phyloP scores from a whole-genome alignment of 169 alveolate genomes.

The Cryptosporidium parvum region DNA sequence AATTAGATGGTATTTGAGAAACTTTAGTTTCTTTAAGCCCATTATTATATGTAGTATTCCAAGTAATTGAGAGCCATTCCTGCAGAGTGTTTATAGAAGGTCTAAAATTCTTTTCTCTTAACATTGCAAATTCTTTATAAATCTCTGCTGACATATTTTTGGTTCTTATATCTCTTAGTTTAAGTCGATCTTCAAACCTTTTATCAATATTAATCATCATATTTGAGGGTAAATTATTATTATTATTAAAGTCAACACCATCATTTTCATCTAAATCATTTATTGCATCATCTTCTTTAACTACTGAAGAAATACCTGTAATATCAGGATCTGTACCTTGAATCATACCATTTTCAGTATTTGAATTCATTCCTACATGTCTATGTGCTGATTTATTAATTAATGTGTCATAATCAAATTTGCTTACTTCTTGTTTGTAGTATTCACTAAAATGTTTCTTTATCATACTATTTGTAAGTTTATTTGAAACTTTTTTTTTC shows the following conservation, averaged over 20 bases:
- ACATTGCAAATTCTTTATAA: slow-evolving; percentile 68
- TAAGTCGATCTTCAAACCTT: slow-evolving; percentile 68
- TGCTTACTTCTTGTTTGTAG: slow-evolving; percentile 53
- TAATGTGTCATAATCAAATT: slow-evolving; percentile 44
- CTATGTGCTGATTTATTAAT: slow-evolving; percentile 45
- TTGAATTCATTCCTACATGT: slow-evolving; percentile 51
- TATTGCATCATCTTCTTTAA: slow-evolving; percentile 2
- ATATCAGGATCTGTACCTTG: slow-evolving; percentile 25
- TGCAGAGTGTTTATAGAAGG: slow-evolving; percentile 43
- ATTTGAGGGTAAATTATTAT: slow-evolving; percentile 16
- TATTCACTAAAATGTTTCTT: slow-evolving; percentile 42
- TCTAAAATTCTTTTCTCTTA: slow-evolving; percentile 64
- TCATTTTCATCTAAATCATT: slow-evolving; percentile 25
- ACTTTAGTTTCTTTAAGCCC: slow-evolving; percentile 64
- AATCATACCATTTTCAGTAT: slow-evolving; percentile 26
- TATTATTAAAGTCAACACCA: not conserved
- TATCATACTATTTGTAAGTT: slow-evolving; percentile 21
- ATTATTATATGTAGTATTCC: slow-evolving; percentile 62
- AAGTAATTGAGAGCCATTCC: slow-evolving; percentile 69
- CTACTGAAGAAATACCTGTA: not conserved
- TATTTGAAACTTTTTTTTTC: slow-evolving; percentile 35
- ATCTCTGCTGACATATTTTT: slow-evolving; percentile 61
- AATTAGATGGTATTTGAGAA: slow-evolving; percentile 66
- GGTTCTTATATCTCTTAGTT: slow-evolving; percentile 50
- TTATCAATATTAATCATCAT: slow-evolving; percentile 19